A percentile compares a stretch with the other conserved stretches of the same genome.
Conservation (phyloP, 179 eudicot species). For the Gypsophila paniculata region DNA sequence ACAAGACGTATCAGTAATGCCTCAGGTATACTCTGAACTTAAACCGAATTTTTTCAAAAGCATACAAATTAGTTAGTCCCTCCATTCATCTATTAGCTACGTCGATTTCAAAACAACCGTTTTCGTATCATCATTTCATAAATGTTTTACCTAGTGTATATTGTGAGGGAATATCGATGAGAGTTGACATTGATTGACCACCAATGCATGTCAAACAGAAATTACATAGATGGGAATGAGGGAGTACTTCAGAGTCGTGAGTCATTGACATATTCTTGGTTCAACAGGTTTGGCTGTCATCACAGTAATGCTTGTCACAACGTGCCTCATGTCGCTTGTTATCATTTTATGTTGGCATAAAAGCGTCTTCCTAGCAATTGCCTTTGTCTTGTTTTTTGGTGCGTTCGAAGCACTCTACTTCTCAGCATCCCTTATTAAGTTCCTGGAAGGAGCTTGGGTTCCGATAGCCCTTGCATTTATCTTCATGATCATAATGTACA, state of each 20-base stretch:
- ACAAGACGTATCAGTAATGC: slow-evolving; percentile 76
- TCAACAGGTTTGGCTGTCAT: slow-evolving; percentile 84
- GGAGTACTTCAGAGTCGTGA: background rate
- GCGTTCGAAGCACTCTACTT: slow-evolving; percentile 79
- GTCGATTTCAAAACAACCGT: too few relatives aligned
- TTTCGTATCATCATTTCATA: too few relatives aligned
- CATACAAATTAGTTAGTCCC: background rate
- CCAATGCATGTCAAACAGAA: too few relatives aligned
- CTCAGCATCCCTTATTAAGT: slow-evolving; percentile 85
- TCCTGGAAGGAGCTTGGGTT: slow-evolving; percentile 96
- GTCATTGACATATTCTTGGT: slow-evolving; percentile 9
- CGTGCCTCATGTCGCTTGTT: slow-evolving; percentile 91
- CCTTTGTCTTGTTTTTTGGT: slow-evolving; percentile 74
- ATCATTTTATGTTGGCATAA: slow-evolving; percentile 84
- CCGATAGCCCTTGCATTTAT: slow-evolving; percentile 69
- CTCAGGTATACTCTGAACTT: slow-evolving; percentile 47
- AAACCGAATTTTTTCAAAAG: background rate
- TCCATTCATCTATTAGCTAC: too few relatives aligned
- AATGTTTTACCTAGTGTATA: too few relatives aligned
- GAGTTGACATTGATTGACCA: too few relatives aligned
- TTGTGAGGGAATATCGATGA: too few relatives aligned
- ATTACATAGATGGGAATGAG: too few relatives aligned
- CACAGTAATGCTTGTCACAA: slow-evolving; percentile 93
- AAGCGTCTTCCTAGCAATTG: slow-evolving; percentile 55
- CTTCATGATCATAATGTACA: slow-evolving; percentile 74